Evolutionary conservation across 805 yeast species (phyloP).

Genomic region (Metschnikowia corniflorae): DNA sequence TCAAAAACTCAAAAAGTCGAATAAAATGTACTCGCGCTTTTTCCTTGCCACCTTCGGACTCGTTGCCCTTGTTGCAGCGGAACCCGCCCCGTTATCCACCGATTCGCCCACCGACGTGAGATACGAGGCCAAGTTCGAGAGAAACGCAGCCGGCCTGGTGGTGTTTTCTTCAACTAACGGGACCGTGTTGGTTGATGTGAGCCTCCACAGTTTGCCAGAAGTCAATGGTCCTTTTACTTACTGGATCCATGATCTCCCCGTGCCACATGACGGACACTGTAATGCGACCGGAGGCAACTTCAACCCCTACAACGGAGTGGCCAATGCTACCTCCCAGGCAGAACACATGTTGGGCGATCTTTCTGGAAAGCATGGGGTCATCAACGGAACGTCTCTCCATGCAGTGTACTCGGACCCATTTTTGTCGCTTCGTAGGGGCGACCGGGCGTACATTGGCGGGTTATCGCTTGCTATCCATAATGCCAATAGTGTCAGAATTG

Average conservation of each 20-base stretch:
- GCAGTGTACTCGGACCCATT: constrained; percentile 28
- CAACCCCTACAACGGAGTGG: constrained; percentile 36
- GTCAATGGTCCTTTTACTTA: constrained; percentile 39
- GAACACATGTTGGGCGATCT: constrained; percentile 37
- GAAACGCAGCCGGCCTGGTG: constrained; percentile 28
- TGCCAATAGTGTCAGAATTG: constrained; percentile 29
- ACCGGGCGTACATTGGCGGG: constrained; percentile 24
- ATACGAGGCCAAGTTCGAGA: constrained; percentile 25
- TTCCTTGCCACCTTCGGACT: constrained; percentile 10
- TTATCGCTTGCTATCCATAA: constrained; percentile 38
- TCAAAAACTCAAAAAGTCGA: no score
- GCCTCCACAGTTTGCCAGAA: constrained; percentile 30
- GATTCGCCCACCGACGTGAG: constrained; percentile 29
- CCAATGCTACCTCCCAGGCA: constrained; percentile 22
- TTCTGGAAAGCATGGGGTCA: constrained; percentile 37
- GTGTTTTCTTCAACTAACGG: constrained; percentile 31
- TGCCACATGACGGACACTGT: constrained; percentile 33
- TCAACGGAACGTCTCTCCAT: constrained; percentile 25
- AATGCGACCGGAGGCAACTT: constrained; percentile 35
- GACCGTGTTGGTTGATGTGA: constrained; percentile 30
- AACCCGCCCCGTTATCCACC: constrained; percentile 24
- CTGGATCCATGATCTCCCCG: constrained; percentile 37
- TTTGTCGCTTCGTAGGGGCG: constrained; percentile 29
- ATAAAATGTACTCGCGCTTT: constrained; percentile 12
- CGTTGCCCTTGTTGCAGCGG: constrained; percentile 14